Percentiles rank a stretch among this genome's conserved stretches.
Conservation (phyloP, 2,329 filamentous ascomycete species). For the Chalara sp. region DNA sequence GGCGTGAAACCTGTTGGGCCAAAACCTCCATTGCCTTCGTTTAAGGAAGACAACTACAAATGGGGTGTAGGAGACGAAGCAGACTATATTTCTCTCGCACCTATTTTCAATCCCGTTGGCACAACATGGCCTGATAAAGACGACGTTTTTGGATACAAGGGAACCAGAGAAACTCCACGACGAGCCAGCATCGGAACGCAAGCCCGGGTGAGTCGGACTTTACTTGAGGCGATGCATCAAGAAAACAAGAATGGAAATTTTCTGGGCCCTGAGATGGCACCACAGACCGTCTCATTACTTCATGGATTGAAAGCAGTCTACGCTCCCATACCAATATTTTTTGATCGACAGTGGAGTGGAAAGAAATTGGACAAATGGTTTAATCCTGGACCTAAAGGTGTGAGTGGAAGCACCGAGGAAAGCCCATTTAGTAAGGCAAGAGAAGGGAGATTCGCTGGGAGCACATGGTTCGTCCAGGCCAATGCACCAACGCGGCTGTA, state of each 20-base stretch:
- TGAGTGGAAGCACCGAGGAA: conserved; percentile 41
- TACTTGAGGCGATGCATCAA: conserved; percentile 71
- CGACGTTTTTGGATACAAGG: conserved; percentile 49
- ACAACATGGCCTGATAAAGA: conserved; percentile 68
- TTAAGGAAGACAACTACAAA: conserved; percentile 59
- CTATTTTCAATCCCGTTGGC: conserved; percentile 69
- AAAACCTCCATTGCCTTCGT: conserved; percentile 50
- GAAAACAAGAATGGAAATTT: conserved; percentile 70
- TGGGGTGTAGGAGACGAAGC: conserved; percentile 75
- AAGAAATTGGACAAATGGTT: conserved; percentile 50
- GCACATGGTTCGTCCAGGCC: conserved; percentile 55
- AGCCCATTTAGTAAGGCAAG: conserved; percentile 54
- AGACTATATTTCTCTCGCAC: conserved; percentile 57
- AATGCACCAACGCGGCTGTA: conserved; percentile 50
- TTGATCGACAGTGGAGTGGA: conserved; percentile 65
- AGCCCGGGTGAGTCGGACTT: conserved; percentile 62
- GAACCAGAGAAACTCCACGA: conserved; percentile 31
- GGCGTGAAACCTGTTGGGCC: conserved; percentile 57
- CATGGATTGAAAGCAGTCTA: conserved; percentile 76
- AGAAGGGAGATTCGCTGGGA: conserved; percentile 50
- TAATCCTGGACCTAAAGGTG: conserved; percentile 50
- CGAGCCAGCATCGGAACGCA: conserved; percentile 75
- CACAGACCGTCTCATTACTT: conserved; percentile 64
- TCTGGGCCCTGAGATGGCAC: conserved; percentile 75
- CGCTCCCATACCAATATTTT: conserved; percentile 72